Conservation (phyloP, 306 rosid species). For the Cicer pinnatifidum region DNA sequence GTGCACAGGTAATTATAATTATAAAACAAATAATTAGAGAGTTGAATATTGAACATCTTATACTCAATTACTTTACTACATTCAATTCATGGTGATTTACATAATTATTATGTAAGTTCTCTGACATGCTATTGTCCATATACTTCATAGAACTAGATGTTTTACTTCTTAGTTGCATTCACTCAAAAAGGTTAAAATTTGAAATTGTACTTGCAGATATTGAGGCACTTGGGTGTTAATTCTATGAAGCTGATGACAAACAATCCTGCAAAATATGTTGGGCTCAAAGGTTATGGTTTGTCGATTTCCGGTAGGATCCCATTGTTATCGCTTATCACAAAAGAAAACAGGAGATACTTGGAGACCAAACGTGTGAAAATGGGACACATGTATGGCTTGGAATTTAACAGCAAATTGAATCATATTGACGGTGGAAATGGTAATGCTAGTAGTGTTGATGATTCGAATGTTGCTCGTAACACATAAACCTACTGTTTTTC, state of each 20-base stretch:
- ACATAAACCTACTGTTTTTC: slow-evolving; percentile 30
- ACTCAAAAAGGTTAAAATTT: slow-evolving; percentile 4
- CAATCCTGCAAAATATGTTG: slow-evolving; percentile 80
- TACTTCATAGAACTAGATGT: slow-evolving; percentile 22
- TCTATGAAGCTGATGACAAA: slow-evolving; percentile 92
- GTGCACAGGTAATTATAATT: slow-evolving; percentile 74
- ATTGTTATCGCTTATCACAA: slow-evolving; percentile 66
- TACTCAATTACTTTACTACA: not conserved
- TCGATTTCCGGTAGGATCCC: slow-evolving; percentile 80
- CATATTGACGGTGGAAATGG: slow-evolving; percentile 49
- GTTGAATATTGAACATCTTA: slow-evolving; percentile 26
- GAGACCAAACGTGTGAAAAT: slow-evolving; percentile 79
- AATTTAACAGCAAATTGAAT: slow-evolving; percentile 46
- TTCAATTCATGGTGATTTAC: slow-evolving; percentile 30
- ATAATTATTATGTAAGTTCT: slow-evolving; percentile 6
- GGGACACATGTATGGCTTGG: slow-evolving; percentile 71
- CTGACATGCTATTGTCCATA: slow-evolving; percentile 15
- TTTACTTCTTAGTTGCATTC: slow-evolving; percentile 22
- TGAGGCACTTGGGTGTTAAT: slow-evolving; percentile 79
- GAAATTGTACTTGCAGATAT: slow-evolving; percentile 58
- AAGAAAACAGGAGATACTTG: slow-evolving; percentile 71
- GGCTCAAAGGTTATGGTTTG: slow-evolving; percentile 89
- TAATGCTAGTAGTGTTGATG: slow-evolving; percentile 43
- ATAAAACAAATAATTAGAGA: not conserved
- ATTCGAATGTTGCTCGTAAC: slow-evolving; percentile 48